Base-by-base conservation (phyloP, 257 asterid species). In the Linderniella brevidens region DNA sequence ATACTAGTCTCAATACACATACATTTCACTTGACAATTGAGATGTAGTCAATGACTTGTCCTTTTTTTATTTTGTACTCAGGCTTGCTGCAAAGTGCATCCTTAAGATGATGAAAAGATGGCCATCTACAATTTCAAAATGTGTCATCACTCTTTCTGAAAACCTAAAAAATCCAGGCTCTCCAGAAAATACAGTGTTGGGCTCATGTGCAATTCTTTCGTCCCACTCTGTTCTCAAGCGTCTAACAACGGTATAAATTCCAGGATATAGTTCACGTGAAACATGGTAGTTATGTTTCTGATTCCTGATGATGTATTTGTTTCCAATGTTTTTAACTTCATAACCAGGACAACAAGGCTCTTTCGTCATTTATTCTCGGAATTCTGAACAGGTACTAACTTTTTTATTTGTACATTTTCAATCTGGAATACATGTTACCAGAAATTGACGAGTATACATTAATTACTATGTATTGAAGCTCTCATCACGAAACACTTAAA, bases 141-240 rank as follows among this genome's bases (percentile, higher is more conserved):
- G 76, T 68, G 88, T 90, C 53, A 57, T 77, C 55, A 68, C 65
- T 55, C 78, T 90, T 51, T 62, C 86, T 61, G 93, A 64, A 52
- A 85, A 79, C 56, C 61, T 90, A 57, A 73, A 74, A 64, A 63
- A 65, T 56, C 64, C 94, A 18, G 66, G 72, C 69, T 59, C 85
- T 56, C 86, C 92, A 11, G 99, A 90, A 73, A 59, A 77, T 75
- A 80, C 75, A 41, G 96, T 90, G 54, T 77, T 90, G 66, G 99
- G 99, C 57, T 90, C 99, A 60, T 90, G 99, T 68, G 76, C 86
- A 43, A 77, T 90, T 52, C 99, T 90, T 66, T 69, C 94, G 67
- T 71, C 94, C 54, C 92, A 81, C 60, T 75, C 86, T 37, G 79
- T 90, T 65, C 92, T 90, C 55, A 90, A 81, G 80, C 77, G 94